Conservation (phyloP, 495 filamentous ascomycete species). For the Penicillium bialowiezense region DNA sequence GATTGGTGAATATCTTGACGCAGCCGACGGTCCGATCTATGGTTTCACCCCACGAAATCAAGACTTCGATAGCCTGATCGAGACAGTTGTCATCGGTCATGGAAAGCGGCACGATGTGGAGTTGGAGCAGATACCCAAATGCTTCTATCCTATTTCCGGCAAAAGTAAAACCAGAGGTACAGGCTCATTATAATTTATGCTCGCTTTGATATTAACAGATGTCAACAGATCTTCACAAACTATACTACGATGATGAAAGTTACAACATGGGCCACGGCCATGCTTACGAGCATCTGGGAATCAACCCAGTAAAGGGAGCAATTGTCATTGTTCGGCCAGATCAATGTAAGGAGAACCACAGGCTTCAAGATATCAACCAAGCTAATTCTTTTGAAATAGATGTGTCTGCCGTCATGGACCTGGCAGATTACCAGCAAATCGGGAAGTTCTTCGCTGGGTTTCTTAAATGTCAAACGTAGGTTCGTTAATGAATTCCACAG, state of each 20-base stretch:
- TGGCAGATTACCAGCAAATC: slow-evolving; percentile 34
- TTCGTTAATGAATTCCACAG: not conserved
- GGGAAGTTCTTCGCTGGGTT: slow-evolving; percentile 44
- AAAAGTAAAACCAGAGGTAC: slow-evolving; percentile 58
- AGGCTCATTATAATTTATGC: not conserved
- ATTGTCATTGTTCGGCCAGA: slow-evolving; percentile 64
- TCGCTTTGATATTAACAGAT: not conserved
- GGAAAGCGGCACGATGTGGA: slow-evolving; percentile 54
- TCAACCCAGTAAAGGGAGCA: slow-evolving; percentile 52
- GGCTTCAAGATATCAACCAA: too few relatives aligned
- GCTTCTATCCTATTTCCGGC: slow-evolving; percentile 58
- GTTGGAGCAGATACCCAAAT: slow-evolving; percentile 54
- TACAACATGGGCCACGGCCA: slow-evolving; percentile 65
- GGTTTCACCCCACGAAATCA: slow-evolving; percentile 42
- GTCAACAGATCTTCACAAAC: slow-evolving; percentile 54
- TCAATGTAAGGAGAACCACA: slow-evolving; percentile 51
- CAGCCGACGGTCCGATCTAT: slow-evolving; percentile 33
- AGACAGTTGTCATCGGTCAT: slow-evolving; percentile 55
- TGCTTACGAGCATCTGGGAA: slow-evolving; percentile 59
- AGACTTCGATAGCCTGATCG: slow-evolving; percentile 58
- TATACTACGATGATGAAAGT: slow-evolving; percentile 65
- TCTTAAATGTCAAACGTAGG: slow-evolving; percentile 24
- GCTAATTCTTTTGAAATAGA: too few relatives aligned
- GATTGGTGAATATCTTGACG: slow-evolving; percentile 38
- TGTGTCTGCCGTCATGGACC: slow-evolving; percentile 33